These are phyloP conservation scores for Eucalyptus polybractea DNA, from an alignment of 345 rosid genomes.

Conservation along the genomic window DNA sequence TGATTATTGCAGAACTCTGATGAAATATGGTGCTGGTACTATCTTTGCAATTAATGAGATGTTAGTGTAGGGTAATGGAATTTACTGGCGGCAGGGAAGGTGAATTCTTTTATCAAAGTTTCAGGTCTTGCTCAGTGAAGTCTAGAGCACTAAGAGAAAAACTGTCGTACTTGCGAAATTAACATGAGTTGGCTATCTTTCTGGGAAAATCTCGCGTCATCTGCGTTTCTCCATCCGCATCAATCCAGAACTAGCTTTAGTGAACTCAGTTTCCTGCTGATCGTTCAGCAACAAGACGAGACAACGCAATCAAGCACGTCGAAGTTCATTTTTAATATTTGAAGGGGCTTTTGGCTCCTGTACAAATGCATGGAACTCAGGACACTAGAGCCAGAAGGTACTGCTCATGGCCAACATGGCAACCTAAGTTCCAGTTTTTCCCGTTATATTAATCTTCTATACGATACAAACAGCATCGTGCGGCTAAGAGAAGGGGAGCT, in stretches of 20 bases:
- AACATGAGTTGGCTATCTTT: not conserved
- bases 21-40: not conserved
- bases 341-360: not conserved
- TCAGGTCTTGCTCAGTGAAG: not conserved
- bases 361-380: not conserved
- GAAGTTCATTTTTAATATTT: not conserved
- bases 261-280: not conserved
- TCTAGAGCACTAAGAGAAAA: not conserved
- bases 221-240: not conserved
- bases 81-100: not conserved
- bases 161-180: not conserved
- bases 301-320: not conserved
- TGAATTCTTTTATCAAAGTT: not conserved
- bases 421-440: not conserved
- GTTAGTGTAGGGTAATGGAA: not conserved
- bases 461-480: not conserved
- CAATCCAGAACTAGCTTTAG: not conserved
- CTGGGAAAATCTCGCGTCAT: not conserved
- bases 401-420: not conserved
- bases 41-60: not conserved
- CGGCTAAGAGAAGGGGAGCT: not conserved
- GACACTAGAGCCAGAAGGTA: not conserved
- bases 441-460: not conserved
- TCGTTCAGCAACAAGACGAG: not conserved
- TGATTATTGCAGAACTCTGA: not conserved